Evolutionary conservation across 768 basidiomycete genomes (phyloP).

Genomic region (Megacollybia marginata): DNA sequence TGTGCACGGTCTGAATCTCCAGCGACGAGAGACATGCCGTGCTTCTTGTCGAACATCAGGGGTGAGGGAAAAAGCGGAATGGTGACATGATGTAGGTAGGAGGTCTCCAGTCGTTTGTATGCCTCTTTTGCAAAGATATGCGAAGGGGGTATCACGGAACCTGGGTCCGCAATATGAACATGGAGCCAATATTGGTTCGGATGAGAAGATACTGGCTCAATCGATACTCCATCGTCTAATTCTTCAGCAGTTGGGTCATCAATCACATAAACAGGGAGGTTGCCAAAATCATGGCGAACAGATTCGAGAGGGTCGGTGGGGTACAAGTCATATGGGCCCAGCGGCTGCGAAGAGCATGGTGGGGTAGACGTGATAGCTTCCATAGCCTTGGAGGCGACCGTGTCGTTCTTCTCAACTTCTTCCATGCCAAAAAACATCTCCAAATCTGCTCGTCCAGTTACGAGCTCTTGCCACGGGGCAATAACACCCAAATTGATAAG

Average conservation of each 20-base stretch:
- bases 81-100: conserved; percentile 60
- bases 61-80: conserved; percentile 67
- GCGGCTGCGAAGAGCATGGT: conserved; percentile 17
- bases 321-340: conserved; percentile 62
- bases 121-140: conserved; percentile 60
- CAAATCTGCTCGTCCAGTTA: conserved; percentile 30
- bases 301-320: conserved; percentile 55
- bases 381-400: conserved; percentile 5
- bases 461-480: conserved; percentile 75
- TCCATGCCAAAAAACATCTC: conserved; percentile 11
- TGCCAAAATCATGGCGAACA: conserved; percentile 81
- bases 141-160: conserved; percentile 63
- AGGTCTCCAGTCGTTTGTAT: conserved; percentile 36
- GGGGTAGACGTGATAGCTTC: conserved; percentile 18
- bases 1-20: conserved; percentile 26
- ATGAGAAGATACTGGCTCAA: conserved; percentile 60
- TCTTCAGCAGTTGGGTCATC: conserved; percentile 78
- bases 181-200: conserved; percentile 73
- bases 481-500: conserved; percentile 69
- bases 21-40: conserved; percentile 31
- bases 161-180: conserved; percentile 91
- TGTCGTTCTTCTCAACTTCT: conserved; percentile 5
- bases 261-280: conserved; percentile 76
- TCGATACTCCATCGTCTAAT: conserved; percentile 88
- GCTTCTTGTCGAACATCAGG: conserved; percentile 35